A percentile compares a stretch with the other conserved stretches of the same genome.
These are phyloP conservation scores for Venturia oleaginea DNA, from an alignment of 2,329 filamentous ascomycete genomes.

Conservation along the genomic window DNA sequence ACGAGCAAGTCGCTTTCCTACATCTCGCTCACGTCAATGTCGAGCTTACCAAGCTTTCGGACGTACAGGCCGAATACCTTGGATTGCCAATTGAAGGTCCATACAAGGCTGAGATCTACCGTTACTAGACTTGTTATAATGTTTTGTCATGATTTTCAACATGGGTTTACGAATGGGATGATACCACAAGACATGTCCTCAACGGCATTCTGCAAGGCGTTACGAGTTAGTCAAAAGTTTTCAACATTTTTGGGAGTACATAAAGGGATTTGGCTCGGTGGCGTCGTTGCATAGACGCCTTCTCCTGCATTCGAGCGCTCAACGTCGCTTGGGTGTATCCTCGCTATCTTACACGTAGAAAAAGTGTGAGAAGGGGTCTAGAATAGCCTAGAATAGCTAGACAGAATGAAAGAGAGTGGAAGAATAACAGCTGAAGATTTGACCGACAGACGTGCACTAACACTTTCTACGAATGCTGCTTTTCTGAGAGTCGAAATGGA, in stretches of 20 bases:
- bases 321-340: conserved; percentile 1
- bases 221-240: conserved; percentile 8
- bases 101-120: conserved; percentile 91
- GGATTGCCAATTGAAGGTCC: conserved; percentile 77
- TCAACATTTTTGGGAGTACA: conserved; percentile 6
- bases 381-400: neutral
- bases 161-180: conserved; percentile 50
- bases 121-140: conserved; percentile 49
- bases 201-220: conserved; percentile 43
- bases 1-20: conserved; percentile 94
- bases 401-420: neutral
- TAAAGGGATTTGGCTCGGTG: neutral
- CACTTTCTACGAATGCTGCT: neutral
- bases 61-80: conserved; percentile 90
- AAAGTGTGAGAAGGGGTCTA: neutral
- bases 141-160: conserved; percentile 36
- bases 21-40: conserved; percentile 91
- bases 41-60: conserved; percentile 79
- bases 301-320: conserved; percentile 4
- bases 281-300: neutral
- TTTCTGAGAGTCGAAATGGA: too few relatives aligned
- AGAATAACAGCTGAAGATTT: neutral
- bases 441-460: too few relatives aligned
- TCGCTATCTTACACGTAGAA: neutral
- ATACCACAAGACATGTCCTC: conserved; percentile 52